Conservation (phyloP, 1,284 basidiomycete genomes). For the Paramarasmius palmivorus region DNA sequence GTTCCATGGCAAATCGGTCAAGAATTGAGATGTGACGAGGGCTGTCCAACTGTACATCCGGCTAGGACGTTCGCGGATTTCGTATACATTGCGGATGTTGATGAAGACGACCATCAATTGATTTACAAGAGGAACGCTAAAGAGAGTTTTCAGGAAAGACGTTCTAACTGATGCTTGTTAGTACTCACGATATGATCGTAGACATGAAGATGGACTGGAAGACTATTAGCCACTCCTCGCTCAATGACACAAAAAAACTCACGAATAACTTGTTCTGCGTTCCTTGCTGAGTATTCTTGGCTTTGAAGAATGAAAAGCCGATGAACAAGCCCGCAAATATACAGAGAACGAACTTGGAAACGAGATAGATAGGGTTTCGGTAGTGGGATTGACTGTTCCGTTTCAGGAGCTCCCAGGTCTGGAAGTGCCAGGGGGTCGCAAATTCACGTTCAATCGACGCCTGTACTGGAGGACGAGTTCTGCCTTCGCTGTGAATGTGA, state of each 20-base stretch:
- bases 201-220: constrained; percentile 45
- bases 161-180: constrained; percentile 31
- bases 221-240: neutral
- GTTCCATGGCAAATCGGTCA: constrained; percentile 69
- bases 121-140: constrained; percentile 42
- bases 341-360: constrained; percentile 70
- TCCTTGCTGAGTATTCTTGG: constrained; percentile 67
- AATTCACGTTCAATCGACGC: constrained; percentile 47
- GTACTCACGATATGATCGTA: constrained; percentile 35
- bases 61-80: constrained; percentile 73
- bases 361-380: constrained; percentile 67
- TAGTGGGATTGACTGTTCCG: constrained; percentile 41
- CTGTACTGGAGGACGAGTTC: constrained; percentile 30
- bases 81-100: constrained; percentile 58
- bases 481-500: constrained; percentile 37
- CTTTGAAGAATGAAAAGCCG: constrained; percentile 67
- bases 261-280: constrained; percentile 83
- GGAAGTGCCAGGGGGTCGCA: constrained; percentile 47
- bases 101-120: constrained; percentile 50
- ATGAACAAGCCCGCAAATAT: constrained; percentile 61
- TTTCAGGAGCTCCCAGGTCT: constrained; percentile 43
- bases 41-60: constrained; percentile 86
- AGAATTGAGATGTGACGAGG: constrained; percentile 60
- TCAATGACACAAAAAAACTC: constrained; percentile 11
- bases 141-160: constrained; percentile 71